phyloP scores from a whole-genome alignment of 176 grass and related monocot species.

The Oryza coarctata region DNA sequence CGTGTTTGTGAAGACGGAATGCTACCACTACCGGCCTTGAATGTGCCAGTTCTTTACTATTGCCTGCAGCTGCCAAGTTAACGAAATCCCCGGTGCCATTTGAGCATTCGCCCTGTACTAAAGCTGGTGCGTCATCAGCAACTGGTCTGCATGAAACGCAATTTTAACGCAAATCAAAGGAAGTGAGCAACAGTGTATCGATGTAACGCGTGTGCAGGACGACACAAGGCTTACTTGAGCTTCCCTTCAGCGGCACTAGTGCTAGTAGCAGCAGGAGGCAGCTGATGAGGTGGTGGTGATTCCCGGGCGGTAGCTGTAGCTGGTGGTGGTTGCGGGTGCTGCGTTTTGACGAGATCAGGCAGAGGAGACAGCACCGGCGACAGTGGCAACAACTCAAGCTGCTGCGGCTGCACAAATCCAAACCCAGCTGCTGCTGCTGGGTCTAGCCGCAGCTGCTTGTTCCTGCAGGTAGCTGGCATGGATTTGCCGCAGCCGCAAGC shows the following conservation, averaged over 20 bases:
- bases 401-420: constrained; percentile 16
- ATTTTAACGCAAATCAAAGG: background rate
- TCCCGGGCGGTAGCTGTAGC: background rate
- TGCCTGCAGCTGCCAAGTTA: background rate
- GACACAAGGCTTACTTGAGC: background rate
- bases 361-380: constrained; percentile 56
- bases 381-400: constrained; percentile 40
- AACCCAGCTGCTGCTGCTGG: no score
- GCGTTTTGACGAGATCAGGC: background rate
- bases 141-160: background rate
- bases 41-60: background rate
- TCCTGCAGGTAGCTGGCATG: constrained; percentile 32
- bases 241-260: background rate
- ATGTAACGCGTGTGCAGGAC: background rate
- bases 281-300: no score
- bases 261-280: no score
- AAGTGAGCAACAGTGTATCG: no score
- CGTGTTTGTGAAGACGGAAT: constrained; percentile 52
- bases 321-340: background rate
- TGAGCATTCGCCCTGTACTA: background rate
- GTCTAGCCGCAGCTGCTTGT: background rate
- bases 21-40: constrained; percentile 25
- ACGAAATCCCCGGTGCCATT: background rate
- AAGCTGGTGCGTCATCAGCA: background rate
- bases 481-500: constrained; percentile 64